Base-by-base conservation (phyloP, 2,329 filamentous ascomycete species). In the Fusarium pseudocircinatum region DNA sequence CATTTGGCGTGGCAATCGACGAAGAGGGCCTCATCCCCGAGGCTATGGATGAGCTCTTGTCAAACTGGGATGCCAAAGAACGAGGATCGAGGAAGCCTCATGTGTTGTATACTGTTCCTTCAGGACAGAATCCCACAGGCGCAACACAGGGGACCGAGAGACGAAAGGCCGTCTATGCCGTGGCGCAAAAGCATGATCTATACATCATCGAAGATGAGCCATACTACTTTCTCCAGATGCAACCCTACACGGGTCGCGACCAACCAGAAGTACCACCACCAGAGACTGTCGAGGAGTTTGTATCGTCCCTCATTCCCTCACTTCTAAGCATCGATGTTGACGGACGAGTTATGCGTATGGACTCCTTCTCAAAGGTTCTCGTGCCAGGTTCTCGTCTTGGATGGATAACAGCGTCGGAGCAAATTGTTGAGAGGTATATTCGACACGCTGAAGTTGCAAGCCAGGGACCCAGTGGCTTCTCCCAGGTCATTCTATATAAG, bases 211-310 rank as follows among this genome's bases (percentile, higher is more conserved):
- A 98, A 84, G 95, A 97, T 80, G 95, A 97, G 81, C 95, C 95
- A 4, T 97, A 97, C 84, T 97, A 97, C 83, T 97, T 96, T 84
- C 87, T 97, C 40, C 95, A 97, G 82, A 94, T 95, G 92, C 90
- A 93, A 76, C 90, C 92, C 0, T 96, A 95, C 82, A 87, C 87
- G 4, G 87, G 89, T 20, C 83, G 86, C 37, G 81, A 86, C 72
- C 82, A 85, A 22, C 81, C 87, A 0, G 82, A 85, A 4, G 83
- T 85, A 8, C 87, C 89, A 12, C 85, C 89, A 1, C 91, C 92
- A 12, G 82, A 85, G 40, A 89, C 72, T 10, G 89, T 94, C 61
- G 89, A 92, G 8, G 91, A 92, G 16, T 98, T 98, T 81, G 84
- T 98, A 66, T 85, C 87, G 16, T 83, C 82, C 1, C 78, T 84